phyloP scores from a whole-genome alignment of 2,329 filamentous ascomycete genomes.

The Pseudogymnoascus pannorum region DNA sequence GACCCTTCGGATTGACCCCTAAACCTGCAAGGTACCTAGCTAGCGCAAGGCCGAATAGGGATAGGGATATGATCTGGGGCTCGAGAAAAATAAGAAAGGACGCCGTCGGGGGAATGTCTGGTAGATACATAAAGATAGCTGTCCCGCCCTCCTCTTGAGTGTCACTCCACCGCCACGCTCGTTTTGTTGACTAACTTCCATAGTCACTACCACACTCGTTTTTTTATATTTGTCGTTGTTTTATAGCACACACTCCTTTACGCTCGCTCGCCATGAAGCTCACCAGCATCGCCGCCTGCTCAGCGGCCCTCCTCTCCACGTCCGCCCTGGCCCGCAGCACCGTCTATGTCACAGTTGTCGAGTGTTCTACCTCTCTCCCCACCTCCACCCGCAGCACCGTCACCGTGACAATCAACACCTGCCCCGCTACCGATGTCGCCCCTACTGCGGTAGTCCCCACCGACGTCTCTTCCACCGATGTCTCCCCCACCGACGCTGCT shows the following conservation, averaged over 20 bases:
- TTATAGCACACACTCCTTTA: neutral
- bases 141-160: neutral
- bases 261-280: neutral
- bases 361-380: neutral
- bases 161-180: neutral
- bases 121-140: neutral
- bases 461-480: neutral
- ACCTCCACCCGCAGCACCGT: slow-evolving; percentile 8
- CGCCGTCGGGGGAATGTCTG: neutral
- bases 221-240: neutral
- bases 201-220: slow-evolving; percentile 1
- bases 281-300: neutral
- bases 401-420: neutral
- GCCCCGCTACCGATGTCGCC: too few relatives aligned
- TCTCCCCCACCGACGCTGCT: neutral
- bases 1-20: neutral
- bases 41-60: neutral
- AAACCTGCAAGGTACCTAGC: neutral
- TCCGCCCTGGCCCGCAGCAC: slow-evolving; percentile 1
- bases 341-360: neutral
- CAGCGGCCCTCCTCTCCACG: neutral
- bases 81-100: neutral
- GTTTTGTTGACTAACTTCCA: neutral
- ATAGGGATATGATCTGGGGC: neutral
- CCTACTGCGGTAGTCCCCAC: too few relatives aligned